Evolutionary conservation across 2,329 filamentous ascomycete species (phyloP), one percentile per base, ranked within the genome.

Genomic region (Penicillium brevicompactum): DNA sequence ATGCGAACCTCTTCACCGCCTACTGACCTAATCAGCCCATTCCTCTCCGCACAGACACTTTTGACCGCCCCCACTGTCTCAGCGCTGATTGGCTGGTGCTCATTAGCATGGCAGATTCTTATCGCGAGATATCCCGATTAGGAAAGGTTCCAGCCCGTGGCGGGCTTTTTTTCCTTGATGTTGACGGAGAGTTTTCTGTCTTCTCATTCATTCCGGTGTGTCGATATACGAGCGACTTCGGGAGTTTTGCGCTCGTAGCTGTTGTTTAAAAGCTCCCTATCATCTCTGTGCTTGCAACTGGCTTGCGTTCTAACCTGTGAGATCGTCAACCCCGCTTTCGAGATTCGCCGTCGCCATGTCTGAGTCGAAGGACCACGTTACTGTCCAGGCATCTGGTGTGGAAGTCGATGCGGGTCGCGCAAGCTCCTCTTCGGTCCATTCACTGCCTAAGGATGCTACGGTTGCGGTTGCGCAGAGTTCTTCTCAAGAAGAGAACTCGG

Each of bases 211-310:
- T 53, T 22, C 53, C 49, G 41, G 47, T 62, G 58, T 59, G 50
- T 56, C 62, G 55, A 42, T 46, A 60, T 57, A 71, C 75, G 79
- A 80, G 80, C 80, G 81, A 83, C 80, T 83, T 83, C 74, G 76
- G 70, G 78, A 78, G 80, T 80, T 83, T 83, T 82, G 80, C 80
- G 80, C 78, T 81, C 77, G 76, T 76, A 73, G 60, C 60, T 67
- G 57, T 55, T 57, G n/a, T 48, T 51, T 71, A 67, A 83, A 82
- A 81, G 75, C 78, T 80, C 78, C 75, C 70, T 46, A 49, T 49
- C 44, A 9, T 41, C 24, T 24, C 30, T n/a, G 2, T 44, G 38
- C n/a, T 42, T 49, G 41, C 47, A 51, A 45, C 51, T 54, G 55
- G 53, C 50, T 57, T 47, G 56, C 53, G 30, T 44, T 45, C 44